A percentile compares a stretch with the other conserved stretches of the same genome.
These are phyloP conservation scores for Malassezia slooffiae DNA, from an alignment of 1,284 basidiomycete genomes.

Conservation along the genomic window DNA sequence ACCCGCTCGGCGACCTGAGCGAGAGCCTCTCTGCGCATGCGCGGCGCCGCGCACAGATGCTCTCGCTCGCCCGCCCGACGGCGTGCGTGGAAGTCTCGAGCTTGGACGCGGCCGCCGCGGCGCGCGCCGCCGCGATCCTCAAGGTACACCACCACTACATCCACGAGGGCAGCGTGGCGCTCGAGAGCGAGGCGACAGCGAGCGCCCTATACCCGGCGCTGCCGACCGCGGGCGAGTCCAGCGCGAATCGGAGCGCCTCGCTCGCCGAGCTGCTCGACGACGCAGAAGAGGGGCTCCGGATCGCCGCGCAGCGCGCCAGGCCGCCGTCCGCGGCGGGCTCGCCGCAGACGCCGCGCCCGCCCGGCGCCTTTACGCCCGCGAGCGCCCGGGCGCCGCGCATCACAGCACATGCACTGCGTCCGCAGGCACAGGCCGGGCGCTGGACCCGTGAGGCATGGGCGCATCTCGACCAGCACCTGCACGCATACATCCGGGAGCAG, in stretches of 20 bases:
- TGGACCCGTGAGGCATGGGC: constrained; percentile 16
- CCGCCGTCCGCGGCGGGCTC: neutral
- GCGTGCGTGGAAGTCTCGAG: constrained; percentile 35
- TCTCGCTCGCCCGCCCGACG: constrained; percentile 23
- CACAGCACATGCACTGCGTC: constrained; percentile 2
- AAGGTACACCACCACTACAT: constrained; percentile 38
- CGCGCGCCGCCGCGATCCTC: constrained; percentile 34
- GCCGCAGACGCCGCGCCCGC: constrained; percentile 4
- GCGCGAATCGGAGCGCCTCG: neutral
- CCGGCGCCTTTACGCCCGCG: constrained; percentile 5
- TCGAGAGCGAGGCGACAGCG: neutral
- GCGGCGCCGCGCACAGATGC: constrained; percentile 24
- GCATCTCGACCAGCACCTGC: constrained; percentile 9
- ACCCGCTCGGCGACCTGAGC: constrained; percentile 3
- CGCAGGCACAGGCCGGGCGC: constrained; percentile 8
- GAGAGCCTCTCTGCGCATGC: constrained; percentile 12
- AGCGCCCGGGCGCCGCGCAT: neutral
- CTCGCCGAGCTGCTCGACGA: constrained; percentile 5
- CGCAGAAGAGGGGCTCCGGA: constrained; percentile 3
- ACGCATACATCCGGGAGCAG: neutral
- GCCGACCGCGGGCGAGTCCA: neutral
- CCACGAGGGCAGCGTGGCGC: constrained; percentile 27
- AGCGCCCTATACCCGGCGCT: neutral
- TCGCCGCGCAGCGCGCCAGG: neutral
- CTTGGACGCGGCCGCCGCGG: constrained; percentile 30